Evolutionary conservation across 371 early-diverging fungal genomes (phyloP), one percentile per base, ranked within the genome.

Genomic region (Paramicrosporidium saccamoebae): DNA sequence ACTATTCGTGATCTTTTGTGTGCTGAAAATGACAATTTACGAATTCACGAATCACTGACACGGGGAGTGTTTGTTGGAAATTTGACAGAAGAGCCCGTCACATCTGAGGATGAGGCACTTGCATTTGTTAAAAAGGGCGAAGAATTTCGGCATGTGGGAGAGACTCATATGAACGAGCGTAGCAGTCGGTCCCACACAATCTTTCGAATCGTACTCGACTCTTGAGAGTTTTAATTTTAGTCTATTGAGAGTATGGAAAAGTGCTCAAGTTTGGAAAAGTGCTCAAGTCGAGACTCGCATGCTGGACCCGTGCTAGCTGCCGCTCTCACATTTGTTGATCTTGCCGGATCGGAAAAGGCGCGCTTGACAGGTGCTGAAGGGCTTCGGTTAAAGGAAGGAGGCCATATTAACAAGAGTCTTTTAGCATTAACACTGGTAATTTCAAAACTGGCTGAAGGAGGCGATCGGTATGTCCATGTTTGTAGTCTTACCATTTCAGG

Each of bases 401-500:
- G 81, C 12, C 72, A 78, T 28, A 98, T 98, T 39, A 98, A 98
- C 52, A 65, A 64, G 35, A 75, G 77, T 2, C 48, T 98, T 5
- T 69, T 78, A 13, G 58, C 82, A 0, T 52, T 98, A 1, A 92
- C 94, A 7, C 92, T 84, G 30, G 96, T 97, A 9, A 97, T 98
- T 28, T 64, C 68, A 6, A 73, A 78, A 13, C 48, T 98, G 15
- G 75, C 81, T 3, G 78, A 78, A 13, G 37, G 34, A 9, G 42
- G 39, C 16, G 29, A 33, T n/a, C n/a, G n/a, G n/a, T n/a, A n/a
- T n/a, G n/a, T n/a, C n/a, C n/a, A n/a, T n/a, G n/a, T n/a, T n/a
- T n/a, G n/a, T 16, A 16, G 26, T n/a, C n/a, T n/a, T n/a, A n/a
- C 15, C 17, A 8, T 30, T 17, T 12, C 10, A 20, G 10, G 25